Base-by-base conservation (phyloP, 2,329 filamentous ascomycete genomes). In the Fusarium mexicanum region DNA sequence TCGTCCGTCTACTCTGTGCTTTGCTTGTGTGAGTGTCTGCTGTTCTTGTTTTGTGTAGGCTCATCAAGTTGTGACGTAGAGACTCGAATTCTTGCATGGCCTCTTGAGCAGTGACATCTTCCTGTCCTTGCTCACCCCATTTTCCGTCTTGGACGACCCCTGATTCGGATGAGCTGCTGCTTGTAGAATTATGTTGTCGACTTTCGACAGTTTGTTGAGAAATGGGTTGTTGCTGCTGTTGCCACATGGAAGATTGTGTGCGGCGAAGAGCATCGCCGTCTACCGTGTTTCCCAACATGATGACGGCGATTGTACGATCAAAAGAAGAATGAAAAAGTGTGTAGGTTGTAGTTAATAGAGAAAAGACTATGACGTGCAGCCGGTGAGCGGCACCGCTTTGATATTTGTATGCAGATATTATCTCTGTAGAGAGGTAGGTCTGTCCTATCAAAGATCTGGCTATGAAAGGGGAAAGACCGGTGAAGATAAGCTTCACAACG, bases 51-150 rank as follows among this genome's bases (percentile, higher is more conserved):
- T 76, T 79, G 65, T 83, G 81, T 43, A 84, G 68, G 40, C 80
- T 77, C 40, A 78, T 77, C 38, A 84, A 80, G 41, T 81, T 80
- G 16, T 81, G 76, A 20, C 82, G 75, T 29, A 84, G 69, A 9
- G 77, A 78, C 51, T 84, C 81, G 35, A 84, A 79, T 71, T 84
- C 79, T 46, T 82, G 77, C 67, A 79, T 77, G 5, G 83, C 83
- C 16, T 79, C 77, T 16, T 78, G 74, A 62, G 82, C 77, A 22
- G 79, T 78, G 53, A 84, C 73, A 20, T 79, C 81, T 22, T 81
- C 80, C 16, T 79, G 81, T 51, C 81, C 80, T 6, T 79, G 79
- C 60, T 84, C 83, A 12, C 83, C 83, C 83, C 83, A 84, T 62
- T 67, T 72, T 37, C 71, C 72, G 53, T 76, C 70, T 13, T 67